These are phyloP conservation scores for Polyporus arcularius DNA, from an alignment of 768 basidiomycete genomes.

Conservation along the genomic window DNA sequence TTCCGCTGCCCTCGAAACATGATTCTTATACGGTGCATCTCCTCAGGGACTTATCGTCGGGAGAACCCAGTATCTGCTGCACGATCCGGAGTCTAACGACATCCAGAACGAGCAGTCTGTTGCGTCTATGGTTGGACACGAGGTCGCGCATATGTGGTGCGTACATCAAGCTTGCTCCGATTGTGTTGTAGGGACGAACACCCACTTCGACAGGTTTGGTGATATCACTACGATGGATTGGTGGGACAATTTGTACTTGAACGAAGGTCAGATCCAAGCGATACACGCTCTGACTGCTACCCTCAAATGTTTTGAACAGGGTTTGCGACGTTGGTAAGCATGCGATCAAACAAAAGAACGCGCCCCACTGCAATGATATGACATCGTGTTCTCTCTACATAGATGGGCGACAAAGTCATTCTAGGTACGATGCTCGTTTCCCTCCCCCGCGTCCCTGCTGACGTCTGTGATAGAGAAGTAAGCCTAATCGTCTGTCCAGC, in stretches of 20 bases:
- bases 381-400: background rate
- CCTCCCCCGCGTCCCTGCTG: background rate
- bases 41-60: constrained; percentile 42
- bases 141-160: constrained; percentile 84
- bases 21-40: background rate
- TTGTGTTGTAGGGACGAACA: too few species aligned
- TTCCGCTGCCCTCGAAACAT: too few species aligned
- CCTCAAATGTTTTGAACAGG: constrained; percentile 38
- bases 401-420: constrained; percentile 90
- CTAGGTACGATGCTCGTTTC: constrained; percentile 47
- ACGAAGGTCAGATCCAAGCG: constrained; percentile 54
- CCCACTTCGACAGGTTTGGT: constrained; percentile 66
- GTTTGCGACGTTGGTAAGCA: constrained; percentile 70
- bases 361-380: background rate
- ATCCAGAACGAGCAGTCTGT: constrained; percentile 76
- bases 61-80: constrained; percentile 77
- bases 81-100: constrained; percentile 76
- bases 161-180: background rate
- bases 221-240: constrained; percentile 94
- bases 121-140: constrained; percentile 78
- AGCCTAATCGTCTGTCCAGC: too few species aligned
- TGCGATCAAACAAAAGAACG: background rate
- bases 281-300: too few species aligned
- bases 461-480: constrained; percentile 47
- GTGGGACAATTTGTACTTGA: constrained; percentile 87